These are phyloP conservation scores for Gypsophila paniculata DNA, from an alignment of 179 eudicot genomes.

Conservation along the genomic window DNA sequence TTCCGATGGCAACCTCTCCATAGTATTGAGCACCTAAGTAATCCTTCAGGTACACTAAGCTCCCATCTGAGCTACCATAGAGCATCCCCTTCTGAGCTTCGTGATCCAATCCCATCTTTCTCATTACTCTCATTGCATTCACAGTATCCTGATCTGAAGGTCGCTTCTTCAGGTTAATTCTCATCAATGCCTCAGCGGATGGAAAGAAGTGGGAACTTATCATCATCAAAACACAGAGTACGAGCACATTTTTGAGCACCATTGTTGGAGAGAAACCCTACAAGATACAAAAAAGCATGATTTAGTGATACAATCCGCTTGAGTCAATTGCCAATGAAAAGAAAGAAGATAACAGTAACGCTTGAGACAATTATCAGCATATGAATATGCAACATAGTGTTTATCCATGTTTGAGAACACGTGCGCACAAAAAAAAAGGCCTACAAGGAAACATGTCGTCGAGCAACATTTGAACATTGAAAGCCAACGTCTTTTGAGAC, in stretches of 20 bases:
- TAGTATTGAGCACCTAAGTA: constrained; percentile 81
- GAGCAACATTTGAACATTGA: background rate
- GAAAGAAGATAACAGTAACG: background rate
- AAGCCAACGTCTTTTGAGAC: background rate
- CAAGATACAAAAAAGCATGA: background rate
- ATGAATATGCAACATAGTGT: background rate
- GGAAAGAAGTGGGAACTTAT: constrained; percentile 35
- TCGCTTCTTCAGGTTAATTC: constrained; percentile 56
- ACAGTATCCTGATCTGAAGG: constrained; percentile 42
- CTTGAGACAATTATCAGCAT: background rate
- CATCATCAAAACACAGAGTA: constrained; percentile 41
- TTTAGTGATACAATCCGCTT: background rate
- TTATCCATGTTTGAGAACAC: background rate
- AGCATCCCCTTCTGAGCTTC: constrained; percentile 24
- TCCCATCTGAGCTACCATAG: constrained; percentile 31
- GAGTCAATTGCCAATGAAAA: background rate
- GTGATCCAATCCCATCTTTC: constrained; percentile 31
- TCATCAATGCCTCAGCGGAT: constrained; percentile 47
- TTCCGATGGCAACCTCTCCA: constrained; percentile 79
- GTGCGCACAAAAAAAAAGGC: background rate
- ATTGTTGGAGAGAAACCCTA: constrained; percentile 30
- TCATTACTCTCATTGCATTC: constrained; percentile 45
- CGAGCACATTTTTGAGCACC: constrained; percentile 35
- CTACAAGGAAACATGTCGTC: background rate
- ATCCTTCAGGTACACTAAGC: constrained; percentile 55